phyloP scores from a whole-genome alignment of 257 asterid genomes.

The Catharanthus roseus region DNA sequence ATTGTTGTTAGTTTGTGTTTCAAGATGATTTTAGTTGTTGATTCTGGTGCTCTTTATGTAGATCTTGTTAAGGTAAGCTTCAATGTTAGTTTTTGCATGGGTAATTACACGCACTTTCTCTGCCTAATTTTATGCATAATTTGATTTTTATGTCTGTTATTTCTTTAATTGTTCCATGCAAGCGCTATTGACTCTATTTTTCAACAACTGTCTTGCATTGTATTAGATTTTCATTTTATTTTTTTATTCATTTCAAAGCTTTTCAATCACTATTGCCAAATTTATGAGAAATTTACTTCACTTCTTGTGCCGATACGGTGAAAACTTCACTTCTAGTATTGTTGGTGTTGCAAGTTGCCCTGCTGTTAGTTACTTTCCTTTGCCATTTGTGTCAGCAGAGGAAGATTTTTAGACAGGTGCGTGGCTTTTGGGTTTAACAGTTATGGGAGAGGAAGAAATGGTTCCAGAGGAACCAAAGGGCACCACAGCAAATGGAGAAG shows the following conservation, averaged over 20 bases:
- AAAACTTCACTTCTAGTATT: too few relatives aligned
- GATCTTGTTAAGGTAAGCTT: neutral
- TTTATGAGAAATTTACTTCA: neutral
- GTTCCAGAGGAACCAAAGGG: constrained; percentile 41
- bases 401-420: constrained; percentile 1
- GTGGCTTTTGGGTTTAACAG: constrained; percentile 16
- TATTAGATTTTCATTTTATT: neutral
- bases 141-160: neutral
- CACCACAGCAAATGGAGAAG: constrained; percentile 31
- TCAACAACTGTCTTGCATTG: neutral
- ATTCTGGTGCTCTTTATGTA: neutral
- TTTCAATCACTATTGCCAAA: neutral
- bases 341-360: neutral
- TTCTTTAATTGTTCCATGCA: neutral
- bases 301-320: neutral
- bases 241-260: neutral
- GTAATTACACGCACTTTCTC: neutral
- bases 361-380: neutral
- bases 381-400: constrained; percentile 5
- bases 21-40: neutral
- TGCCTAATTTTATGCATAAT: neutral
- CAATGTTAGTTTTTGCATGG: neutral
- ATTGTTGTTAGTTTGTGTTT: neutral
- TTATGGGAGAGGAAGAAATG: constrained; percentile 59
- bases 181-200: neutral